Conservation (phyloP, 139 green algal species). For the Chlamydomonas sp. region DNA sequence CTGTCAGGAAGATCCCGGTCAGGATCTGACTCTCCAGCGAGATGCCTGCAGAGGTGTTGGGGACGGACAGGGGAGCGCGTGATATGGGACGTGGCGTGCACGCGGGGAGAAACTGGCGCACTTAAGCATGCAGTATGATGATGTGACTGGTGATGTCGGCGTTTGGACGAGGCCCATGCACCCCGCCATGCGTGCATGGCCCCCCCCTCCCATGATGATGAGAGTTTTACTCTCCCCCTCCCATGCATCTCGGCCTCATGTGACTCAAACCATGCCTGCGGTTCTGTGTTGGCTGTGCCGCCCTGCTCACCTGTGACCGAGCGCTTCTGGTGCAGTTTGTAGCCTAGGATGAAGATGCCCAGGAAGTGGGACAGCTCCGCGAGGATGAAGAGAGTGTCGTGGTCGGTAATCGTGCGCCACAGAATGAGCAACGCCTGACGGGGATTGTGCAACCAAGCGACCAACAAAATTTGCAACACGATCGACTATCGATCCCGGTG, state of each 20-base stretch:
- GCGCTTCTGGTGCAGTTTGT: constrained; percentile 86
- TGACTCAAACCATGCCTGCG: too few species aligned
- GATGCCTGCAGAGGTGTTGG: constrained; percentile 54
- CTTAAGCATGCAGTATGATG: too few species aligned
- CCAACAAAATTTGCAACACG: neutral
- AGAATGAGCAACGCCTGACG: constrained; percentile 39
- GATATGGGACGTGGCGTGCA: too few species aligned
- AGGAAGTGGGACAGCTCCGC: constrained; percentile 88
- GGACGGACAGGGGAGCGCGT: too few species aligned
- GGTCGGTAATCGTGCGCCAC: constrained; percentile 83
- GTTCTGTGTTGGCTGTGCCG: too few species aligned
- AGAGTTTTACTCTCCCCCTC: too few species aligned
- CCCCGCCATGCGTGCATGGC: too few species aligned
- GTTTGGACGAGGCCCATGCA: too few species aligned
- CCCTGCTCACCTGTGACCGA: constrained; percentile 84
- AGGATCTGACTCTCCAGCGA: constrained; percentile 87
- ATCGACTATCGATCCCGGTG: neutral
- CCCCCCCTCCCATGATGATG: too few species aligned
- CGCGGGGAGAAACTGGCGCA: too few species aligned
- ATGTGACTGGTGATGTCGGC: too few species aligned
- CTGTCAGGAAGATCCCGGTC: constrained; percentile 81
- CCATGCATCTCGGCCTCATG: too few species aligned
- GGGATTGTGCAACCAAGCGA: neutral
- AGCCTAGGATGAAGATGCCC: constrained; percentile 86
- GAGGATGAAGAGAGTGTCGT: constrained; percentile 95